Conservation (phyloP, 805 yeast genomes). For the Spathaspora gorwiae region DNA sequence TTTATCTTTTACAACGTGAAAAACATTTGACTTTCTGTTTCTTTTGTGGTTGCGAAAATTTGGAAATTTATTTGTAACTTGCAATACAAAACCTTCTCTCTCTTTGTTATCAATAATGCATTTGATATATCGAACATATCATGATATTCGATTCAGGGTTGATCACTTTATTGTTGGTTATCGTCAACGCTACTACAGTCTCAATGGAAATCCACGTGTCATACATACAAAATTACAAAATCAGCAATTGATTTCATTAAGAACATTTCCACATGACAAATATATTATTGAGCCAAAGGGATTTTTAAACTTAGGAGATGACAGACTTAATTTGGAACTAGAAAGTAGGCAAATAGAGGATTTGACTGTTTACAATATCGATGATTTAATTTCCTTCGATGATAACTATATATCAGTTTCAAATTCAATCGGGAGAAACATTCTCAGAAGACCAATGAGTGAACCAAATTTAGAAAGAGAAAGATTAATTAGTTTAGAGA, state of each 20-base stretch:
- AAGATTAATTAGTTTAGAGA: neutral
- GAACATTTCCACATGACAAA: slow-evolving; percentile 32
- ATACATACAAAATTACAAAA: slow-evolving; percentile 31
- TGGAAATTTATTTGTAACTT: neutral
- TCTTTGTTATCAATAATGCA: neutral
- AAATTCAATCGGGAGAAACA: neutral
- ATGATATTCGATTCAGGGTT: slow-evolving; percentile 26
- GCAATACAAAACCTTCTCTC: neutral
- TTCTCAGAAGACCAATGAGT: neutral
- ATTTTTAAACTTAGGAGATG: slow-evolving; percentile 20
- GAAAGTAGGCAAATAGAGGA: neutral
- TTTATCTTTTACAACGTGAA: neutral
- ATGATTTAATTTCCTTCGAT: neutral
- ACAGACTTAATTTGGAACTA: neutral
- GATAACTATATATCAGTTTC: neutral
- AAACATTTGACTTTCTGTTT: too few species aligned
- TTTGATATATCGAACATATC: slow-evolving; percentile 8
- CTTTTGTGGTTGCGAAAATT: neutral
- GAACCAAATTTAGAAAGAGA: neutral
- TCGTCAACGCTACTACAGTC: slow-evolving; percentile 35
- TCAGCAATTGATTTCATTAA: slow-evolving; percentile 31
- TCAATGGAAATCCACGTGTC: slow-evolving; percentile 31
- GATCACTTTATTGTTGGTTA: slow-evolving; percentile 31
- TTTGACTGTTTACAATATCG: neutral
- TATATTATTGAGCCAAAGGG: slow-evolving; percentile 29